Percentiles rank a stretch among this genome's conserved stretches.
Conservation (phyloP, 2,329 filamentous ascomycete genomes). For the Conoideocrella luteorostrata region DNA sequence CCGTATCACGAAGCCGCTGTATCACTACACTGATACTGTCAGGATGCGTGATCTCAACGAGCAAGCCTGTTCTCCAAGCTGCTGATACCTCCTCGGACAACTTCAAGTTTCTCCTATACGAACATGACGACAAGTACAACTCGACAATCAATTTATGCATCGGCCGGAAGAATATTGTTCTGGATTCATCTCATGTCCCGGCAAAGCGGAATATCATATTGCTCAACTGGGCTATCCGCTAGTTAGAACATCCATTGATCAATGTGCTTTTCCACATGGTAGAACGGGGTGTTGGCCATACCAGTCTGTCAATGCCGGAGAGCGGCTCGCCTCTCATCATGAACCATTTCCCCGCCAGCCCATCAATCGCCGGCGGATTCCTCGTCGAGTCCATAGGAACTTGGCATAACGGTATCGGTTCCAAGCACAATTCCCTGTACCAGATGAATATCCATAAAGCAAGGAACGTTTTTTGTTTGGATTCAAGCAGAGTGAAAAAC, state of each 20-base stretch:
- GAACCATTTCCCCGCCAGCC: constrained; percentile 28
- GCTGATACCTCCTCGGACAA: constrained; percentile 7
- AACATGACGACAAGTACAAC: constrained; percentile 16
- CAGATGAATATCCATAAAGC: constrained; percentile 44
- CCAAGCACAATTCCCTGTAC: constrained; percentile 46
- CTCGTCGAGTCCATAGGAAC: constrained; percentile 38
- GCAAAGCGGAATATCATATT: constrained; percentile 14
- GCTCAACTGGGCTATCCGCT: constrained; percentile 25
- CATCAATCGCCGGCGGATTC: constrained; percentile 39
- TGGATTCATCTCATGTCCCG: constrained; percentile 20
- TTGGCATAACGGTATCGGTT: constrained; percentile 46
- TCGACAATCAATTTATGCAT: constrained; percentile 29
- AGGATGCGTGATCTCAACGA: constrained; percentile 23
- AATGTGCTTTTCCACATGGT: constrained; percentile 29
- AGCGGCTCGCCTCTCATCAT: constrained; percentile 26
- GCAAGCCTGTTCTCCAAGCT: constrained; percentile 23
- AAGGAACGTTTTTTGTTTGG: constrained; percentile 35
- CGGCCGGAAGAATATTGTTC: constrained; percentile 22
- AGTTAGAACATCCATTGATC: constrained; percentile 22
- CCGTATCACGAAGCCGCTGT: constrained; percentile 21
- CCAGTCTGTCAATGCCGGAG: constrained; percentile 28
- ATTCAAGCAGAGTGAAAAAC: constrained; percentile 40
- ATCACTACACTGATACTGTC: constrained; percentile 24
- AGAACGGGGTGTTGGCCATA: constrained; percentile 22
- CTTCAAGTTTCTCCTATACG: constrained; percentile 12